These are phyloP conservation scores for Suillus placidus DNA, from an alignment of 768 basidiomycete species.

Conservation along the genomic window DNA sequence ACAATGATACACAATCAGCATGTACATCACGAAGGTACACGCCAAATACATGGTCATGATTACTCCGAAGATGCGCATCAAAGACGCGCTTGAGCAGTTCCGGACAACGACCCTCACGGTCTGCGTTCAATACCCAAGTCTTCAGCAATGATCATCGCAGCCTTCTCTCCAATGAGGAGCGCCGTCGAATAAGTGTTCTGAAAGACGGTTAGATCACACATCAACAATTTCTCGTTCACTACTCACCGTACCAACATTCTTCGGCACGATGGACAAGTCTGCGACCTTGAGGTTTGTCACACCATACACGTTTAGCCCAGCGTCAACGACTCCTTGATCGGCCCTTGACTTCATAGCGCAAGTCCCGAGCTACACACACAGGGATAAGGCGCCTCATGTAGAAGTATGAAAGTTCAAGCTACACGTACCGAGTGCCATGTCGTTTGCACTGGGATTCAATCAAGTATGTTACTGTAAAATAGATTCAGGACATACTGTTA, in stretches of 20 bases:
- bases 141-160: conserved; percentile 58
- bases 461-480: background rate
- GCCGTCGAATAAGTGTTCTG: conserved; percentile 49
- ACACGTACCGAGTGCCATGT: conserved; percentile 38
- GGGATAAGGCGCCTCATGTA: background rate
- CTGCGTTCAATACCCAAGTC: conserved; percentile 41
- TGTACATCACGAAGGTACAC: background rate
- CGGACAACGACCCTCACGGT: background rate
- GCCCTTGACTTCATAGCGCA: conserved; percentile 68
- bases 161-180: conserved; percentile 59
- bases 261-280: conserved; percentile 25
- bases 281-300: conserved; percentile 18
- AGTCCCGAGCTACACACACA: conserved; percentile 52
- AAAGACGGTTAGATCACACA: background rate
- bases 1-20: background rate
- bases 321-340: conserved; percentile 32
- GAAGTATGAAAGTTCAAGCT: background rate
- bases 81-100: background rate
- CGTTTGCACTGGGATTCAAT: conserved; percentile 27
- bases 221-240: background rate
- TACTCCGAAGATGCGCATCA: background rate
- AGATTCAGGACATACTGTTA: conserved; percentile 17
- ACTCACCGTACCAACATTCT: conserved; percentile 34
- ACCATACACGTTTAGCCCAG: conserved; percentile 19
- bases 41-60: background rate